Conservation (phyloP, 2,329 filamentous ascomycete genomes). For the Aspergillus fructus region DNA sequence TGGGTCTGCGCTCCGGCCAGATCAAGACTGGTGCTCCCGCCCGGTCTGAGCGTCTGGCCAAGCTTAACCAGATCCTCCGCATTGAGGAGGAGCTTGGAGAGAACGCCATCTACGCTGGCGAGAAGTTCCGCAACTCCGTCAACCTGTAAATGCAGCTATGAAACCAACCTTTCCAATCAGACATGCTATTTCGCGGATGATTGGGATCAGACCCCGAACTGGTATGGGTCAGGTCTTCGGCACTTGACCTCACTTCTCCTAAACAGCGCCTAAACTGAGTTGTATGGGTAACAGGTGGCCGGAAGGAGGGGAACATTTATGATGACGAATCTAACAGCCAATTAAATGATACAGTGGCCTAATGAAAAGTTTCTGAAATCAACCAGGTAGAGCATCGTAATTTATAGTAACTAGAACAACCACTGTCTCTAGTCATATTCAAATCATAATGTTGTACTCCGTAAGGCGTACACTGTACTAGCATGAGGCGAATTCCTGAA, state of each 20-base stretch:
- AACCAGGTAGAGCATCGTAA: neutral
- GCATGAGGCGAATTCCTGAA: neutral
- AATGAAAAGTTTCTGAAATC: constrained; percentile 21
- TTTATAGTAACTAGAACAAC: neutral
- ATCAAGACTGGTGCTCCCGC: constrained; percentile 98
- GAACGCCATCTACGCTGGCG: constrained; percentile 86
- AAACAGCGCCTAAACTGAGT: neutral
- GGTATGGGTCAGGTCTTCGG: constrained; percentile 5
- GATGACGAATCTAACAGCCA: constrained; percentile 26
- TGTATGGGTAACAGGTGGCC: constrained; percentile 10
- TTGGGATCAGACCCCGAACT: constrained; percentile 6
- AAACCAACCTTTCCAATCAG: constrained; percentile 4
- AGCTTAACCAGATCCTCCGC: constrained; percentile 99
- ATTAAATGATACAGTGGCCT: constrained; percentile 22
- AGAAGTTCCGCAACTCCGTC: constrained; percentile 87
- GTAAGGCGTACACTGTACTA: neutral
- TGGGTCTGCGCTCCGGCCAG: constrained; percentile 93
- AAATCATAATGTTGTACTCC: neutral
- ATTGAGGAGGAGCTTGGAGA: constrained; percentile 98
- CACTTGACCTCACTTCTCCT: constrained; percentile 9
- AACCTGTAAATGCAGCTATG: constrained; percentile 66
- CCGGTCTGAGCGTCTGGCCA: constrained; percentile 96
- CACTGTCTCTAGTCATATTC: neutral
- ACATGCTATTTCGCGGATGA: constrained; percentile 2
- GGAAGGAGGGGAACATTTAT: constrained; percentile 20